Conservation (phyloP, 1,284 basidiomycete species). For the Leucoagaricus sp. region DNA sequence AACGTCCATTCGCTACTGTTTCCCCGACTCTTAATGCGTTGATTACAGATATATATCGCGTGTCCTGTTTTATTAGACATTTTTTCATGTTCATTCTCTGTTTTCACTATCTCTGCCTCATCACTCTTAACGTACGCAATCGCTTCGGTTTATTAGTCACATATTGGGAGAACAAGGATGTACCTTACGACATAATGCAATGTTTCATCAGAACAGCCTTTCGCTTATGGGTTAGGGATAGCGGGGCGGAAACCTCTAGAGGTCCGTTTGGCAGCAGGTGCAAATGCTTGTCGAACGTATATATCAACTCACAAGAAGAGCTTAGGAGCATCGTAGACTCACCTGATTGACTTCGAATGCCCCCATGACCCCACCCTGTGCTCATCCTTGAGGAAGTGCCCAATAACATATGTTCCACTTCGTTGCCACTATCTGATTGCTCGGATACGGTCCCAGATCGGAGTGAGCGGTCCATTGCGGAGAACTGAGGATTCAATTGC, state of each 20-base stretch:
- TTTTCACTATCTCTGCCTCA: not conserved
- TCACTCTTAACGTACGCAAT: not conserved
- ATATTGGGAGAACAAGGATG: not conserved
- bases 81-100: not conserved
- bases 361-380: conserved; percentile 7
- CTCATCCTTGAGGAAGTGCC: conserved; percentile 17
- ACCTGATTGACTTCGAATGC: conserved; percentile 6
- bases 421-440: conserved; percentile 64
- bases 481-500: conserved; percentile 12
- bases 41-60: not conserved
- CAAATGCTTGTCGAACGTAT: conserved; percentile 23
- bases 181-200: conserved; percentile 14
- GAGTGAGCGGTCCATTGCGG: conserved; percentile 43
- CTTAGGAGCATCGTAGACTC: not conserved
- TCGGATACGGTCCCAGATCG: conserved; percentile 54
- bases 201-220: not conserved
- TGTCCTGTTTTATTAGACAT: not conserved
- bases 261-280: conserved; percentile 22
- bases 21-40: too few species aligned
- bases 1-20: too few species aligned
- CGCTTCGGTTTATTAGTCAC: conserved; percentile 3
- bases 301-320: not conserved
- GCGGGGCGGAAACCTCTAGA: conserved; percentile 27
- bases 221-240: conserved; percentile 17
- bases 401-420: conserved; percentile 63